Evolutionary conservation across 2,329 filamentous ascomycete species (phyloP).

Genomic region (Cordyceps cateniannulata): DNA sequence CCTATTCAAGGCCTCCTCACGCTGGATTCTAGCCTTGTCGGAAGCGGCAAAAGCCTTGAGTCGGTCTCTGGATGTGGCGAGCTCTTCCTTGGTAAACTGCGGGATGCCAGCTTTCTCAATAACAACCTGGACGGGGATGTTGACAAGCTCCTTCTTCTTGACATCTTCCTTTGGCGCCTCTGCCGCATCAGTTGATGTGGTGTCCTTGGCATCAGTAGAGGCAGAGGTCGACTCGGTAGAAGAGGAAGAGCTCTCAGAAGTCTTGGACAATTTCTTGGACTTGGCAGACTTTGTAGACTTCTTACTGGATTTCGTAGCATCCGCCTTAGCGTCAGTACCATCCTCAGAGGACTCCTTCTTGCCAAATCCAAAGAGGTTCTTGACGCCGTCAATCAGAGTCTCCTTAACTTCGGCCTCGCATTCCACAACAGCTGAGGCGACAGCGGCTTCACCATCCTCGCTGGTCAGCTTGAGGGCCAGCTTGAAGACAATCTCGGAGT

Average conservation of each 20-base stretch:
- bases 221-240: constrained; percentile 28
- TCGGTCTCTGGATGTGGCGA: constrained; percentile 55
- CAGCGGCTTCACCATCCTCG: constrained; percentile 72
- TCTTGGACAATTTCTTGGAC: constrained; percentile 2
- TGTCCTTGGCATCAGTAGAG: constrained; percentile 39
- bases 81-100: constrained; percentile 40
- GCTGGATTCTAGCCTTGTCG: constrained; percentile 66
- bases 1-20: constrained; percentile 85
- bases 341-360: constrained; percentile 78
- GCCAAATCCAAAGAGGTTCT: constrained; percentile 92
- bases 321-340: constrained; percentile 23
- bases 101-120: constrained; percentile 45
- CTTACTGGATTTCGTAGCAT: constrained; percentile 27
- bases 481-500: constrained; percentile 72
- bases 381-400: constrained; percentile 84
- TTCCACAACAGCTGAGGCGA: constrained; percentile 69
- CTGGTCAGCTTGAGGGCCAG: constrained; percentile 66
- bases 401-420: constrained; percentile 80
- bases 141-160: constrained; percentile 54
- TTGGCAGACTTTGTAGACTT: constrained; percentile 22
- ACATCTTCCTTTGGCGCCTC: constrained; percentile 43
- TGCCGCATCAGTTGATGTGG: constrained; percentile 35
- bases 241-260: constrained; percentile 18
- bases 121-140: constrained; percentile 44
- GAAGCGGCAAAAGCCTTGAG: constrained; percentile 81